phyloP scores from a whole-genome alignment of 768 basidiomycete genomes.

The Calocybe indica region DNA sequence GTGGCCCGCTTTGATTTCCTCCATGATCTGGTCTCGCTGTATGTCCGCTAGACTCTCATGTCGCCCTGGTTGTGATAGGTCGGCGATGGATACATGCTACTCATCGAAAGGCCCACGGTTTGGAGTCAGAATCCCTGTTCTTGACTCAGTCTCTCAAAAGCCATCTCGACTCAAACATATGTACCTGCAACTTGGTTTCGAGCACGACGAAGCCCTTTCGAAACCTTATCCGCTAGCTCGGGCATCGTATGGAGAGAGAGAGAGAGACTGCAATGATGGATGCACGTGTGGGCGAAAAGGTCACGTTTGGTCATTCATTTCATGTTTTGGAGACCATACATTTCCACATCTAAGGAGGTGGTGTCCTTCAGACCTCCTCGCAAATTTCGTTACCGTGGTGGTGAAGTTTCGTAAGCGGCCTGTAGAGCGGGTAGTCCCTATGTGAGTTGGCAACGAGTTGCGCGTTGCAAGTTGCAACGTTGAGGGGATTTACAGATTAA shows the following conservation, averaged over 20 bases:
- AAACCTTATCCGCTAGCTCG: constrained; percentile 15
- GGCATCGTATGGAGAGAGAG: background rate
- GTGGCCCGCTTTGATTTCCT: constrained; percentile 71
- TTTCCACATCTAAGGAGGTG: too few species aligned
- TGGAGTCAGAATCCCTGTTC: constrained; percentile 34
- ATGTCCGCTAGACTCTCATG: constrained; percentile 77
- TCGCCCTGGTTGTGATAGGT: constrained; percentile 32
- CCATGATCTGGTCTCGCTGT: constrained; percentile 61
- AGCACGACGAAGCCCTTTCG: constrained; percentile 32
- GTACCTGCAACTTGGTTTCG: constrained; percentile 32
- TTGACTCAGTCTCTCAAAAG: background rate
- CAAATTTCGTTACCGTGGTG: too few species aligned
- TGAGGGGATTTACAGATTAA: too few species aligned
- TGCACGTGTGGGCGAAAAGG: too few species aligned
- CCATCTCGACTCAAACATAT: background rate
- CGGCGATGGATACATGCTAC: background rate
- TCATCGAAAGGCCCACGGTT: constrained; percentile 31
- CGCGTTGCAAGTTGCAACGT: too few species aligned
- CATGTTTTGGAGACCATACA: too few species aligned
- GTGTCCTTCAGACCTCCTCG: too few species aligned
- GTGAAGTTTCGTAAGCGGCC: too few species aligned
- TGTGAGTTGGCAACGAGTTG: too few species aligned
- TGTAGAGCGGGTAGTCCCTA: too few species aligned
- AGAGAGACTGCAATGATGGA: too few species aligned
- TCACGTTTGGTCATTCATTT: too few species aligned